These are phyloP conservation scores for Leptographium flavum DNA, from an alignment of 2,329 filamentous ascomycete genomes.

Conservation along the genomic window DNA sequence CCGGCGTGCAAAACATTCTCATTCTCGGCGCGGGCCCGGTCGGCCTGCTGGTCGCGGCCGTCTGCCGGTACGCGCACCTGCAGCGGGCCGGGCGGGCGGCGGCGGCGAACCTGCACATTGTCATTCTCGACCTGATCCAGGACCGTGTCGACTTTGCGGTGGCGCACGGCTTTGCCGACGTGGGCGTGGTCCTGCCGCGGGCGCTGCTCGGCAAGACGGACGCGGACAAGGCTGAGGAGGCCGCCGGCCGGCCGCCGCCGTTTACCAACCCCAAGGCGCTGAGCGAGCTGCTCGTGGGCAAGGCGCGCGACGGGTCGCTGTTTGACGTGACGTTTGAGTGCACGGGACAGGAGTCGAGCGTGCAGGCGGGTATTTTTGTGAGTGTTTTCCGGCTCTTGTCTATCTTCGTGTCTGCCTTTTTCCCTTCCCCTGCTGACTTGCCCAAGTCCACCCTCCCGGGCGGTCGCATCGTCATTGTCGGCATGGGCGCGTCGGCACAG, in stretches of 20 bases:
- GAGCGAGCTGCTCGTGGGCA: slow-evolving; percentile 21
- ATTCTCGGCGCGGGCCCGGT: slow-evolving; percentile 48
- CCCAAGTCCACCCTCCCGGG: slow-evolving; percentile 45
- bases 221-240: slow-evolving; percentile 37
- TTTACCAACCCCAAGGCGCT: slow-evolving; percentile 22
- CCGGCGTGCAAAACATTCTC: slow-evolving; percentile 20
- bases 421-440: neutral
- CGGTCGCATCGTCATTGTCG: slow-evolving; percentile 55
- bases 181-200: slow-evolving; percentile 33
- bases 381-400: slow-evolving; percentile 12
- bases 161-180: slow-evolving; percentile 40
- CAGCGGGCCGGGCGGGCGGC: slow-evolving; percentile 27
- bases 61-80: slow-evolving; percentile 21
- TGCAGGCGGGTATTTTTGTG: slow-evolving; percentile 61
- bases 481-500: slow-evolving; percentile 58
- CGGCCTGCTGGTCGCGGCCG: slow-evolving; percentile 45
- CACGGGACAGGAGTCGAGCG: slow-evolving; percentile 62
- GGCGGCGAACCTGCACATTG: slow-evolving; percentile 18
- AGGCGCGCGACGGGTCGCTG: slow-evolving; percentile 38
- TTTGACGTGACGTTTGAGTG: slow-evolving; percentile 57
- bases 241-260: slow-evolving; percentile 27
- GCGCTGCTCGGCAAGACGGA: slow-evolving; percentile 32
- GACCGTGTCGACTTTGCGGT: slow-evolving; percentile 44
- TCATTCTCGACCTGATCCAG: slow-evolving; percentile 42
- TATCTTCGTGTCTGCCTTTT: neutral